Conservation (phyloP, 768 basidiomycete genomes). For the Amanita pseudoporphyria region DNA sequence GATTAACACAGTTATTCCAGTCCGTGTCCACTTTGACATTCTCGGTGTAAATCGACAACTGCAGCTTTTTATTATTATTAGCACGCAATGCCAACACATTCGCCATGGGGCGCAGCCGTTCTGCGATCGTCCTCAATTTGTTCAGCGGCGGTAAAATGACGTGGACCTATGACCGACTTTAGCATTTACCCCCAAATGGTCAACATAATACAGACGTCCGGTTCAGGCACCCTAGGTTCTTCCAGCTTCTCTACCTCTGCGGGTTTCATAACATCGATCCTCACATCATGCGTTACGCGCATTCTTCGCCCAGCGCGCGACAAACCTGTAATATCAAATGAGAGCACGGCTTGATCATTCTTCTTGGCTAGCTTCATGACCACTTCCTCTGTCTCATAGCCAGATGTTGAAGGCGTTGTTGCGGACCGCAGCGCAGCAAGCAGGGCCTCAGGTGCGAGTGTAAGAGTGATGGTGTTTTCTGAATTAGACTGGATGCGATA, state of each 20-base stretch:
- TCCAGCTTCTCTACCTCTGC: constrained; percentile 59
- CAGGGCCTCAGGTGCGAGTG: constrained; percentile 66
- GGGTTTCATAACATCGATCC: constrained; percentile 72
- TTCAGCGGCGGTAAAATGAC: constrained; percentile 67
- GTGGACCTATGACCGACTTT: constrained; percentile 44
- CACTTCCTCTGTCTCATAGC: constrained; percentile 53
- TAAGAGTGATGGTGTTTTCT: constrained; percentile 69
- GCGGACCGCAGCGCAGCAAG: constrained; percentile 65
- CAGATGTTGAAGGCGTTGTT: constrained; percentile 33
- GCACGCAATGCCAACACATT: constrained; percentile 61
- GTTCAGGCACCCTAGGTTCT: constrained; percentile 81
- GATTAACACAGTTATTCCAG: constrained; percentile 68
- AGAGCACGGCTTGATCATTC: constrained; percentile 66
- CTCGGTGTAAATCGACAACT: constrained; percentile 55
- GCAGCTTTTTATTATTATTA: constrained; percentile 47
- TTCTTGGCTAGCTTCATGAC: constrained; percentile 85
- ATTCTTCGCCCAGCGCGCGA: constrained; percentile 57
- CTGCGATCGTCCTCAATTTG: constrained; percentile 71
- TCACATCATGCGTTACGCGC: constrained; percentile 69
- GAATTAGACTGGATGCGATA: constrained; percentile 87
- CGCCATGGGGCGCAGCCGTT: constrained; percentile 62
- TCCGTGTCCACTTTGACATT: constrained; percentile 70
- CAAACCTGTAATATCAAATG: constrained; percentile 62
- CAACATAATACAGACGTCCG: constrained; percentile 50
- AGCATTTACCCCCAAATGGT: no score